These are phyloP conservation scores for Entophlyctis luteolus DNA, from an alignment of 192 early-diverging fungal genomes.

Conservation along the genomic window DNA sequence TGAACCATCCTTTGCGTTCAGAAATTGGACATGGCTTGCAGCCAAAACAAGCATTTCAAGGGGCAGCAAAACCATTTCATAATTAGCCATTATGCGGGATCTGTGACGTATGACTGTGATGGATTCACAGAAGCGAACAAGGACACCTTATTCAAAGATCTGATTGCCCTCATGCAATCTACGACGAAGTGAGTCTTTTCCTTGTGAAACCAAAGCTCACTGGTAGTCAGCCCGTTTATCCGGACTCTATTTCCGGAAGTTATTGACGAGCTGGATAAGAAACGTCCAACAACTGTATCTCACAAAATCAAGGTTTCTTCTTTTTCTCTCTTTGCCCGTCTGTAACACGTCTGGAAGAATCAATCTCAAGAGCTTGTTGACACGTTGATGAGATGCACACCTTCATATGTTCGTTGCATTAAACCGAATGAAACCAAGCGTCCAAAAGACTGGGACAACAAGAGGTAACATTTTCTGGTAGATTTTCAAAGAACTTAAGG, in stretches of 20 bases:
- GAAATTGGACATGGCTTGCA: conserved; percentile 44
- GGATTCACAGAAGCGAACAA: conserved; percentile 99
- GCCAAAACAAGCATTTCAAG: conserved; percentile 50
- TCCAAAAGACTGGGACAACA: conserved; percentile 83
- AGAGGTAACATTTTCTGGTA: conserved; percentile 41
- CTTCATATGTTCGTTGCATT: conserved; percentile 89
- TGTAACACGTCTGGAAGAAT: conserved; percentile 11
- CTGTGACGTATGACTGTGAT: conserved; percentile 84
- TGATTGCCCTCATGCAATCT: conserved; percentile 79
- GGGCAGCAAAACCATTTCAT: conserved; percentile 66
- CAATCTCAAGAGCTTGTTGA: conserved; percentile 78
- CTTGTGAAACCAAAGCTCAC: too few species aligned
- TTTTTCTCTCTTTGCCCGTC: not conserved
- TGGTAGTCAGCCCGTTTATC: conserved; percentile 71
- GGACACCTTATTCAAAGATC: conserved; percentile 90
- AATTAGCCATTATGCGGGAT: conserved; percentile 94
- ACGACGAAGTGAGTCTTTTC: conserved; percentile 49
- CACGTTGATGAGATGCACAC: conserved; percentile 92
- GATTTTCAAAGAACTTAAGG: not conserved
- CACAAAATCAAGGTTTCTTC: conserved; percentile 85
- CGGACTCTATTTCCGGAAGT: conserved; percentile 83
- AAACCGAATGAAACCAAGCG: conserved; percentile 97
- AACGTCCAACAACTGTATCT: conserved; percentile 94
- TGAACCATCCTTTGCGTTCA: not conserved
- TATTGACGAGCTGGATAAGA: conserved; percentile 82